Conservation (phyloP, 306 rosid species). For the Glycyrrhiza uralensis region DNA sequence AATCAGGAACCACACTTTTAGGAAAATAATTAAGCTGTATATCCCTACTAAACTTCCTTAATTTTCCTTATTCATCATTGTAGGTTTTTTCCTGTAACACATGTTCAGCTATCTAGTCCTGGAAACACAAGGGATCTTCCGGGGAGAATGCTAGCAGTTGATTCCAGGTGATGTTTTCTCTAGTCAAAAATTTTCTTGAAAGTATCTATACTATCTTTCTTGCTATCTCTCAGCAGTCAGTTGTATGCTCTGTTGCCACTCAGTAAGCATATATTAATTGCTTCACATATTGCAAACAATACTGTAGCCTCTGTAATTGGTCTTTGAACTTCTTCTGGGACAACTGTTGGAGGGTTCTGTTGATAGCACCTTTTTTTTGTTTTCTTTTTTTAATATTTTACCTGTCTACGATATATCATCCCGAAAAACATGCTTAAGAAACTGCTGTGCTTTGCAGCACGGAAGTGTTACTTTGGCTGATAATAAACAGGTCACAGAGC, state of each 20-base stretch:
- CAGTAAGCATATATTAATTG: neutral
- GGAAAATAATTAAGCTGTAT: neutral
- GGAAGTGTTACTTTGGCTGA: neutral
- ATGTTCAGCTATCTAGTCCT: slow-evolving; percentile 75
- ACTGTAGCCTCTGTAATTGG: neutral
- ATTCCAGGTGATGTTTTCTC: slow-evolving; percentile 60
- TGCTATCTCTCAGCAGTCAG: slow-evolving; percentile 4
- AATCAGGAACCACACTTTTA: neutral
- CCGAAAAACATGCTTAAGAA: neutral
- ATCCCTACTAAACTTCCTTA: slow-evolving; percentile 4
- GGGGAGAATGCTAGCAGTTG: slow-evolving; percentile 81
- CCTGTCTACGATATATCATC: neutral
- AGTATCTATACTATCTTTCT: slow-evolving; percentile 4
- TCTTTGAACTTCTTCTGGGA: slow-evolving; percentile 6
- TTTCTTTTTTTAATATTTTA: neutral
- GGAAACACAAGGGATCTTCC: slow-evolving; percentile 72
- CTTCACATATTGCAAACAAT: neutral
- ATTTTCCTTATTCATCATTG: slow-evolving; percentile 20
- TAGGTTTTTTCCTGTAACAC: slow-evolving; percentile 78
- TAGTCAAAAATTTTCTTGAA: slow-evolving; percentile 5
- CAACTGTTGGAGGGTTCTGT: neutral
- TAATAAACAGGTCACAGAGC: neutral
- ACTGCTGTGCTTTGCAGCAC: neutral
- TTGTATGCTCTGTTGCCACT: neutral
- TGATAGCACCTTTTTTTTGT: neutral